Conservation (phyloP, 352 stramenopile genomes). For the Globisporangium echinulatum region DNA sequence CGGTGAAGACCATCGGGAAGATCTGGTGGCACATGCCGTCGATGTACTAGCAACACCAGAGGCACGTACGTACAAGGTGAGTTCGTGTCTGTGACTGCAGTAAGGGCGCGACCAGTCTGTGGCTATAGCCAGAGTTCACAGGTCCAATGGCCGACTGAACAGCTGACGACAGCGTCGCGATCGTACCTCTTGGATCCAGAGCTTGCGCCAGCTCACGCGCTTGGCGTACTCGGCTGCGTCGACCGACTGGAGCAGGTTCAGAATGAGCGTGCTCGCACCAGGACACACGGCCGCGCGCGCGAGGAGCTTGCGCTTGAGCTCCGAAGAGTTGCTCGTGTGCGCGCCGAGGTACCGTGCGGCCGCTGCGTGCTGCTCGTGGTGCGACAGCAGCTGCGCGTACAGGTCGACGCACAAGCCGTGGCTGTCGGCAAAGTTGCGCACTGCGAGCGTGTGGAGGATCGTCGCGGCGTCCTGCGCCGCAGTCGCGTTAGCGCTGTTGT, state of each 20-base stretch:
- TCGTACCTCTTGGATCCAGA: conserved; percentile 60
- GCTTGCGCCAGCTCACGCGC: conserved; percentile 19
- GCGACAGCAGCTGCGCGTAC: conserved; percentile 47
- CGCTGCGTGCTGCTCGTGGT: conserved; percentile 40
- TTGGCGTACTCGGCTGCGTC: conserved; percentile 33
- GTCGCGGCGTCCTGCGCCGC: conserved; percentile 45
- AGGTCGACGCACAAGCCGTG: conserved; percentile 38
- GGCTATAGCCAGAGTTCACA: no score
- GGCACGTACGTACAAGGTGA: background rate
- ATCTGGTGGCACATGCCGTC: conserved; percentile 63
- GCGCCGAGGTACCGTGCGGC: conserved; percentile 38
- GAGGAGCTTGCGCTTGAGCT: conserved; percentile 49
- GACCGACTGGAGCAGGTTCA: conserved; percentile 61
- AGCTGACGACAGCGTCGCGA: background rate
- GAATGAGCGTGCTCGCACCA: conserved; percentile 51
- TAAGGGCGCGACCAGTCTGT: no score
- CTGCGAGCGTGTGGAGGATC: conserved; percentile 48
- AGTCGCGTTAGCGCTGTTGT: no score
- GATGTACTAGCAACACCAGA: conserved; percentile 35
- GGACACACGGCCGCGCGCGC: conserved; percentile 45
- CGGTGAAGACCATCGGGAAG: conserved; percentile 59
- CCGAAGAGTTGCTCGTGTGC: conserved; percentile 33
- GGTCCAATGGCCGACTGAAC: no score
- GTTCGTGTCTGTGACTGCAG: no score
- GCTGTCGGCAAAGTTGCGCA: conserved; percentile 54